phyloP scores from a whole-genome alignment of 768 basidiomycete genomes.

The Amanita jacksonii region DNA sequence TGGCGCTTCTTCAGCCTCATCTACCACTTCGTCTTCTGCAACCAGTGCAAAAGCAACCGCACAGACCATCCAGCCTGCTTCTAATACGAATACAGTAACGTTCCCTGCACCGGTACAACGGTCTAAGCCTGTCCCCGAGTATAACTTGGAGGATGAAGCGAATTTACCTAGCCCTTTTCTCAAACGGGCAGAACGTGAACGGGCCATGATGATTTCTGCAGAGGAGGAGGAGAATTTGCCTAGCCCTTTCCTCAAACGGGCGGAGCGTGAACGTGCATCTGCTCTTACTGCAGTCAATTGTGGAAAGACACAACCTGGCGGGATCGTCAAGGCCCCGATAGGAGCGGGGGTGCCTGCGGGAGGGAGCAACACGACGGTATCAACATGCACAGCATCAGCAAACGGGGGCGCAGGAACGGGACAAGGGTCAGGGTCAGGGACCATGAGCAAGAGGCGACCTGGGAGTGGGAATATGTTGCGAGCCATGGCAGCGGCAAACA shows the following conservation, averaged over 20 bases:
- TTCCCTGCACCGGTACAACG: slow-evolving; percentile 17
- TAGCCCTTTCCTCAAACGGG: slow-evolving; percentile 68
- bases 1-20: no score
- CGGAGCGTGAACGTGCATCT: slow-evolving; percentile 25
- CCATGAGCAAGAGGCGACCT: slow-evolving; percentile 28
- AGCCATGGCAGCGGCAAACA: slow-evolving; percentile 52
- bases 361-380: neutral
- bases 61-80: no score
- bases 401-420: slow-evolving; percentile 5
- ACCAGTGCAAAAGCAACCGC: no score
- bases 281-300: neutral
- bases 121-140: slow-evolving; percentile 33
- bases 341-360: neutral
- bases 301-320: neutral
- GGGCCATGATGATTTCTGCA: slow-evolving; percentile 13
- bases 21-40: no score
- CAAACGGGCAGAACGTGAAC: slow-evolving; percentile 40
- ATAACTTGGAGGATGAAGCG: slow-evolving; percentile 70
- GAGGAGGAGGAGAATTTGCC: slow-evolving; percentile 79
- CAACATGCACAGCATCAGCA: neutral
- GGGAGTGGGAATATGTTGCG: slow-evolving; percentile 48
- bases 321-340: slow-evolving; percentile 5
- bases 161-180: slow-evolving; percentile 82
- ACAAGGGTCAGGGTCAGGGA: slow-evolving; percentile 10
- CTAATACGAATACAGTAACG: slow-evolving; percentile 14